Conservation (phyloP, 2,329 filamentous ascomycete species). For the Aspergillus versicolor region DNA sequence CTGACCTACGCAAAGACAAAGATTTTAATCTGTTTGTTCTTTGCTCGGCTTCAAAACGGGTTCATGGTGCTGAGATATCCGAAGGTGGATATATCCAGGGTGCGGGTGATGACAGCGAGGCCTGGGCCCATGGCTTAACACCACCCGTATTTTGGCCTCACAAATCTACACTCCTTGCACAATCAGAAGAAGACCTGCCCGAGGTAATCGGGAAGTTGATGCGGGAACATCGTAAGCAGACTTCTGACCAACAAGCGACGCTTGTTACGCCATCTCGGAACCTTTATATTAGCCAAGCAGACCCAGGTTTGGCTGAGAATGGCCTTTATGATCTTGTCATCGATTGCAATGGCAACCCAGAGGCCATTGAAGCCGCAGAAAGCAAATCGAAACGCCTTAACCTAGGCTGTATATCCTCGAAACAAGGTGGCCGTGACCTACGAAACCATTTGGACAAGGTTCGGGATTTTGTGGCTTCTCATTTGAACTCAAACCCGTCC, state of each 20-base stretch:
- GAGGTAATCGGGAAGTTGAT: constrained; percentile 50
- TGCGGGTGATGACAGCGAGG: constrained; percentile 91
- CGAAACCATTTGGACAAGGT: constrained; percentile 67
- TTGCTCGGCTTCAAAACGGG: constrained; percentile 77
- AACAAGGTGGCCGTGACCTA: constrained; percentile 80
- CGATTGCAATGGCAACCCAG: constrained; percentile 35
- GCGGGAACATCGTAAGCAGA: constrained; percentile 23
- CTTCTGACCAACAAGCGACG: constrained; percentile 23
- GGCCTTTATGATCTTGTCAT: constrained; percentile 47
- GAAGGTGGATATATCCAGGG: constrained; percentile 86
- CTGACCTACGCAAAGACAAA: constrained; percentile 45
- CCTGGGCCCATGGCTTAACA: constrained; percentile 82
- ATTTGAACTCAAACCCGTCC: constrained; percentile 30
- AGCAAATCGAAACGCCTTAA: constrained; percentile 42
- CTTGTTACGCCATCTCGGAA: constrained; percentile 40
- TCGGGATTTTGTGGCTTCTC: constrained; percentile 52
- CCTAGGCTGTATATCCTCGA: constrained; percentile 68
- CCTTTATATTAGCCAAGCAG: constrained; percentile 30
- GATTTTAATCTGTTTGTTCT: constrained; percentile 74
- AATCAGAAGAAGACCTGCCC: constrained; percentile 65
- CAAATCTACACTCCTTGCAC: constrained; percentile 57
- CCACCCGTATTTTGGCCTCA: constrained; percentile 78
- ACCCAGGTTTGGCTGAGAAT: constrained; percentile 35
- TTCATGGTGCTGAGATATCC: constrained; percentile 66
- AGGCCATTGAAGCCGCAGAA: constrained; percentile 42